Evolutionary conservation across 768 basidiomycete genomes (phyloP), one percentile per base, ranked within the genome.

Genomic region (Gloeostereum incarnatum): DNA sequence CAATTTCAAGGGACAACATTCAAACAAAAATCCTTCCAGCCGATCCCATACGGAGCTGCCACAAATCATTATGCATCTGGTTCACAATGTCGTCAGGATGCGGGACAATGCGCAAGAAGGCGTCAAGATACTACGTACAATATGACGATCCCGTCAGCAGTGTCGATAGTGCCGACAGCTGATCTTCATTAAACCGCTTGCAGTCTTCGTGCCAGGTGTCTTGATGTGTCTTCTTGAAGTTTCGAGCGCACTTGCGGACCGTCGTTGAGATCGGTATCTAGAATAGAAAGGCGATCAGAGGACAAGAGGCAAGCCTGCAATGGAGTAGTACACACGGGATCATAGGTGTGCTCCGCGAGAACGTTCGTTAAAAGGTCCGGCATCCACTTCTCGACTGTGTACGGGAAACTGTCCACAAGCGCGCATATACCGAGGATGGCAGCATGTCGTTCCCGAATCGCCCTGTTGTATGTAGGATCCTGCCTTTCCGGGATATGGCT

Each of bases 371-470:
- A 61, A 31, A 96, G 69, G 33, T 80, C 77, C 1, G 92, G 88
- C 74, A 94, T 81, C 84, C 92, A 98, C 45, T 80, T 78, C 51
- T 94, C 94, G 10, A 97, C 83, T 2, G 91, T 92, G 60, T 96
- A 96, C 0, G 94, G 94, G 55, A 86, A 94, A 41, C 91, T 93
- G 49, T 93, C 88, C 23, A 98, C 77, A 22, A 98, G 65, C 4
- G 94, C 89, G 46, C 88, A 89, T 31, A 93, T 79, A n/a, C 94
- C 94, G 34, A 98, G 69, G 41, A 98, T 85, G 2, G 91, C 91
- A 18, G 88, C 86, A 57, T 96, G 91, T 17, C 87, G 73, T 52
- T 82, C 75, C 19, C 88, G 76, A 10, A 93, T 62, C 5, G 81
- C 75, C 32, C 66, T 63, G 42, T 73, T 79, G 56, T 92, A 93